These are phyloP conservation scores for Fusarium dlaminii DNA, from an alignment of 2,329 filamentous ascomycete genomes.

Conservation along the genomic window DNA sequence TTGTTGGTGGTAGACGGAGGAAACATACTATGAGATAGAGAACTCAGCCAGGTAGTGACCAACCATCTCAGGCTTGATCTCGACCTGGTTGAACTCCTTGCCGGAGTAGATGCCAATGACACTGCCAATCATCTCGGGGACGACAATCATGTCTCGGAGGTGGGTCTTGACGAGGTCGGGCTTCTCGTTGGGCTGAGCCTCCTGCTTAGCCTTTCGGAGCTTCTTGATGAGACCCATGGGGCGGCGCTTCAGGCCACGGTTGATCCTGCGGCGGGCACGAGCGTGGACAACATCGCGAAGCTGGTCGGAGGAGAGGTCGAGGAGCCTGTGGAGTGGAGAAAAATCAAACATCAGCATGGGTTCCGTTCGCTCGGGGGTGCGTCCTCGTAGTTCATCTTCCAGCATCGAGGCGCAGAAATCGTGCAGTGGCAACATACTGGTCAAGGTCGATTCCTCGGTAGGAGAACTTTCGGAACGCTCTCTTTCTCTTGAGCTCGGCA, in stretches of 20 bases:
- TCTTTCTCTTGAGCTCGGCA: conserved; percentile 99
- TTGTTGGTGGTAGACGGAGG: background rate
- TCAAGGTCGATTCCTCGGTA: conserved; percentile 99
- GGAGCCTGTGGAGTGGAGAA: conserved; percentile 72
- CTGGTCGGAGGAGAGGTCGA: conserved; percentile 98
- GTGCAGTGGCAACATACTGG: conserved; percentile 74
- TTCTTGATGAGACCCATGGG: conserved; percentile 99
- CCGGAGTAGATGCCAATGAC: conserved; percentile 99
- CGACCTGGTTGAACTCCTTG: conserved; percentile 99
- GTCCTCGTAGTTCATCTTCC: conserved; percentile 11
- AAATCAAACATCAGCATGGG: conserved; percentile 36
- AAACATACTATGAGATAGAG: conserved; percentile 98
- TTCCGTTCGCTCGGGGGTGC: conserved; percentile 7
- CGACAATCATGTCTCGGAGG: conserved; percentile 99
- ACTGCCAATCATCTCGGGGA: conserved; percentile 99
- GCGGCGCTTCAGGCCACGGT: conserved; percentile 99
- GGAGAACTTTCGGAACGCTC: conserved; percentile 99
- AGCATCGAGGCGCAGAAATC: conserved; percentile 42
- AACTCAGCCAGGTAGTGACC: conserved; percentile 99
- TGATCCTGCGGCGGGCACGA: conserved; percentile 98
- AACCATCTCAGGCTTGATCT: conserved; percentile 99
- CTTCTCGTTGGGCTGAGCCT: conserved; percentile 99
- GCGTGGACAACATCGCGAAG: conserved; percentile 99
- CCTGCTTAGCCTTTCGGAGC: conserved; percentile 99
- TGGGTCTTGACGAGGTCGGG: conserved; percentile 99